phyloP scores from a whole-genome alignment of 345 rosid species.

The Camelina sativa region DNA sequence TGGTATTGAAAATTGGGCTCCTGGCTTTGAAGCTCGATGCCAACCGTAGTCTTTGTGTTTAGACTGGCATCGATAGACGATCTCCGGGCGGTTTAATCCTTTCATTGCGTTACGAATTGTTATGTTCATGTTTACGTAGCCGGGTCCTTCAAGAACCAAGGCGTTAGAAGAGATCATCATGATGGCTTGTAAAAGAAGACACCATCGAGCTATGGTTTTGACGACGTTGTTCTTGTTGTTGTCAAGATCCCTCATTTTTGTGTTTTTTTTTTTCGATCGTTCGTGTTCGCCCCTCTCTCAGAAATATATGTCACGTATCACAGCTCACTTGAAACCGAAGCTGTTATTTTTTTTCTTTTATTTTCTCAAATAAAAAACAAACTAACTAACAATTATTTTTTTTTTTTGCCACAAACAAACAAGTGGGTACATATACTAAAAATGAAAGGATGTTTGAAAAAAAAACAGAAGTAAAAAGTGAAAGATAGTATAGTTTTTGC shows the following conservation, averaged over 20 bases:
- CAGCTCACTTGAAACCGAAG: conserved; percentile 28
- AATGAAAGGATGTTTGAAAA: neutral
- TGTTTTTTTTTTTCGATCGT: neutral
- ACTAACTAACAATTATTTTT: conserved; percentile 8
- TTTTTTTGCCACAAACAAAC: neutral
- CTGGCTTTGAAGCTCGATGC: conserved; percentile 41
- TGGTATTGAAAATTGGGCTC: conserved; percentile 31
- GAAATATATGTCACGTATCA: neutral
- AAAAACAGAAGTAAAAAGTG: too few species aligned
- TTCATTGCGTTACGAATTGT: conserved; percentile 45
- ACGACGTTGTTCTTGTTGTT: conserved; percentile 9
- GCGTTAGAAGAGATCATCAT: conserved; percentile 29
- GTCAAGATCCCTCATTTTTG: conserved; percentile 8
- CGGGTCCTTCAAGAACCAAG: conserved; percentile 30
- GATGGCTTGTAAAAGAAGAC: conserved; percentile 36
- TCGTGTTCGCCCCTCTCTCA: neutral
- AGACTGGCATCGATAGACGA: conserved; percentile 41
- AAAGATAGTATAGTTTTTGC: neutral
- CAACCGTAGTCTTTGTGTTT: conserved; percentile 45
- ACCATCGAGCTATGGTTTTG: conserved; percentile 33
- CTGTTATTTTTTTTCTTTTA: conserved; percentile 1
- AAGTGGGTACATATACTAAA: conserved; percentile 37
- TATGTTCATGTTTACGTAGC: conserved; percentile 43
- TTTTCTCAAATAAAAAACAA: neutral
- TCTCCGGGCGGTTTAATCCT: conserved; percentile 28